Base-by-base conservation (phyloP, 768 basidiomycete genomes). In the Rossbeevera mucosa region DNA sequence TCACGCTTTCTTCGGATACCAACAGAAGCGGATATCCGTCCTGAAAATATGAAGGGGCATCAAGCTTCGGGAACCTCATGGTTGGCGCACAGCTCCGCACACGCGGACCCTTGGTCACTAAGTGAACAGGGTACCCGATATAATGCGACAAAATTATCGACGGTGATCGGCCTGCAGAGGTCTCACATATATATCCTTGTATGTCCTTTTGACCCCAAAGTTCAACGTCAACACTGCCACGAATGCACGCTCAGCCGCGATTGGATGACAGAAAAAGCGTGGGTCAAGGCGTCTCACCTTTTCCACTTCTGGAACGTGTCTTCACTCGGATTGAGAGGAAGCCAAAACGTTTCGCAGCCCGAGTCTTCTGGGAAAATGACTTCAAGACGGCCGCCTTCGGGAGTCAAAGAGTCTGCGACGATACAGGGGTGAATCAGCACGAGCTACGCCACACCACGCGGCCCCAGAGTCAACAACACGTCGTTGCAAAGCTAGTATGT, bases 21-120 rank as follows among this genome's bases (percentile, higher is more conserved):
- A 91, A 60, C 29, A 88, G 68, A 45, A 91, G 59, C 1, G 88
- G 88, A 62, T 80, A 91, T 50, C 80, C 82, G 55, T 90, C 88
- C 65, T 89, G 85, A 64, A 78, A 88, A 53, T 77, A 71, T 5
- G 79, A 71, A 13, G 75, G 78, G 3, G 79, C 80, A 25, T 77
- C 68, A 47, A 88, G 68, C n/a, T 77, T 61, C 5, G 87, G 86
- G 58, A 82, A 85, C 20, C 73, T 67, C 6, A 50, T 24, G 2
- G 86, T 84, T 9, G 83, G 75, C 22, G 68, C 70, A 47, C 80
- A 78, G 0, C 50, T 52, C 8, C 88, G 82, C 24, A 75, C 72
- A 20, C 67, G 66, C 1, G 80, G 79, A 16, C 88, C 88, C 63
- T 89, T 91, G 71, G 77, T 78, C 30, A 85, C 72, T 47, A 91